Percentiles rank a stretch among this genome's conserved stretches.
Conservation (phyloP, 2,329 filamentous ascomycete genomes). For the Xylariaceae sp. region DNA sequence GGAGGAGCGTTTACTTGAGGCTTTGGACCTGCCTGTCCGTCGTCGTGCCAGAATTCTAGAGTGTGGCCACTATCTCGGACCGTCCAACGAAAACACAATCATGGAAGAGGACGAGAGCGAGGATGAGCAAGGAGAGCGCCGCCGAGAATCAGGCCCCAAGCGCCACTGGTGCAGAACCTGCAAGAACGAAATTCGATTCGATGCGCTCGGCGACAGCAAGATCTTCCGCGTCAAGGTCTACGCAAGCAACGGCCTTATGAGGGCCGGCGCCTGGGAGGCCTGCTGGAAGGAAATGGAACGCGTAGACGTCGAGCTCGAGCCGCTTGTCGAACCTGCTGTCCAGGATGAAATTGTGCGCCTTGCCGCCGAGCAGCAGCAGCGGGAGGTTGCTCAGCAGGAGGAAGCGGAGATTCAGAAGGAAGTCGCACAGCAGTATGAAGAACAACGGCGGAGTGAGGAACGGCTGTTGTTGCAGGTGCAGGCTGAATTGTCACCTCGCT, state of each 20-base stretch:
- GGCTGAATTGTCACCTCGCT: constrained; percentile 22
- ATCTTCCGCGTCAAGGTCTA: constrained; percentile 83
- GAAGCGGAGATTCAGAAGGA: constrained; percentile 33
- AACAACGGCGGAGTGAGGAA: constrained; percentile 29
- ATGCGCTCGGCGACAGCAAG: constrained; percentile 49
- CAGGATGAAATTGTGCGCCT: constrained; percentile 59
- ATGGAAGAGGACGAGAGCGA: constrained; percentile 44
- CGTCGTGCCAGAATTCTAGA: constrained; percentile 66
- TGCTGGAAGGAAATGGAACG: constrained; percentile 98
- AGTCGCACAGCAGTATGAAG: constrained; percentile 30
- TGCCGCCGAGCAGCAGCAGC: constrained; percentile 42
- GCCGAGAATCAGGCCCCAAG: constrained; percentile 30
- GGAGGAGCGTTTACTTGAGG: constrained; percentile 72
- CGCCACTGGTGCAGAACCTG: constrained; percentile 57
- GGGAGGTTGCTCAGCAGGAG: constrained; percentile 30
- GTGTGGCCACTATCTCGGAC: constrained; percentile 71
- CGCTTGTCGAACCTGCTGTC: constrained; percentile 59
- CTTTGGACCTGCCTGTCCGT: constrained; percentile 63
- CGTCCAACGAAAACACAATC: constrained; percentile 47
- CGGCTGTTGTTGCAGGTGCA: constrained; percentile 25
- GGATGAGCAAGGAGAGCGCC: constrained; percentile 39
- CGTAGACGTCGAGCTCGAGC: constrained; percentile 89
- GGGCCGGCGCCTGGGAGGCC: constrained; percentile 83
- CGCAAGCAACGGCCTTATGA: constrained; percentile 92
- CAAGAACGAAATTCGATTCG: constrained; percentile 51